These are phyloP conservation scores for Rosa persica DNA, from an alignment of 306 rosid genomes.

Conservation along the genomic window DNA sequence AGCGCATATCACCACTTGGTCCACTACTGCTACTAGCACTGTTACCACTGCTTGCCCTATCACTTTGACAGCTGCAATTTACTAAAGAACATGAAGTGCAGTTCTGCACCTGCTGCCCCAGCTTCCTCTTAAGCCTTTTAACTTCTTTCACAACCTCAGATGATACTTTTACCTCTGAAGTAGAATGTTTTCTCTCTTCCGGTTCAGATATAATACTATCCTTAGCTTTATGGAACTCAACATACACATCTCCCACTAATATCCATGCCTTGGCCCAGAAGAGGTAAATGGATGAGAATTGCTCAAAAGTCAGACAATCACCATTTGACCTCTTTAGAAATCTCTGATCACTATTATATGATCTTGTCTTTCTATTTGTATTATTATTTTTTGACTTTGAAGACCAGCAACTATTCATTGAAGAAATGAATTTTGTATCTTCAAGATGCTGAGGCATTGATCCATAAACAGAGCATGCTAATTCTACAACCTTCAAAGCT, in stretches of 20 bases:
- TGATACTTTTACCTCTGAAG: slow-evolving; percentile 70
- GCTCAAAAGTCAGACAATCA: slow-evolving; percentile 47
- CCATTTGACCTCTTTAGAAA: slow-evolving; percentile 38
- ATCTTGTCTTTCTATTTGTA: slow-evolving; percentile 39
- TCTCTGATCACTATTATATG: slow-evolving; percentile 32
- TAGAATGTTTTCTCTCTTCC: slow-evolving; percentile 50
- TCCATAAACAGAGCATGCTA: slow-evolving; percentile 92
- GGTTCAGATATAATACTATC: slow-evolving; percentile 49
- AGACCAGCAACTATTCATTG: slow-evolving; percentile 61
- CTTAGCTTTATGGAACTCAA: slow-evolving; percentile 59
- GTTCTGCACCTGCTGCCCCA: slow-evolving; percentile 63
- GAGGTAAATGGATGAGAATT: slow-evolving; percentile 67
- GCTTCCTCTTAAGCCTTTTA: slow-evolving; percentile 85
- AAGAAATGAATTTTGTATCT: slow-evolving; percentile 81
- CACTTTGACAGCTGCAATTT: slow-evolving; percentile 97
- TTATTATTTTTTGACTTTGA: slow-evolving; percentile 38
- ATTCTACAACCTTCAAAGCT: slow-evolving; percentile 81
- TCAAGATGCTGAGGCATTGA: slow-evolving; percentile 95
- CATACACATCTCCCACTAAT: slow-evolving; percentile 82
- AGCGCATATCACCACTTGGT: slow-evolving; percentile 30
- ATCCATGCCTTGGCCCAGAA: slow-evolving; percentile 98
- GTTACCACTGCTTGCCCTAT: slow-evolving; percentile 96
- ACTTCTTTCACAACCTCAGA: slow-evolving; percentile 96
- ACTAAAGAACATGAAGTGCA: slow-evolving; percentile 86
- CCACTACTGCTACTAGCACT: slow-evolving; percentile 80